These are phyloP conservation scores for Celoporthe dispersa DNA, from an alignment of 2,329 filamentous ascomycete species.

Conservation along the genomic window DNA sequence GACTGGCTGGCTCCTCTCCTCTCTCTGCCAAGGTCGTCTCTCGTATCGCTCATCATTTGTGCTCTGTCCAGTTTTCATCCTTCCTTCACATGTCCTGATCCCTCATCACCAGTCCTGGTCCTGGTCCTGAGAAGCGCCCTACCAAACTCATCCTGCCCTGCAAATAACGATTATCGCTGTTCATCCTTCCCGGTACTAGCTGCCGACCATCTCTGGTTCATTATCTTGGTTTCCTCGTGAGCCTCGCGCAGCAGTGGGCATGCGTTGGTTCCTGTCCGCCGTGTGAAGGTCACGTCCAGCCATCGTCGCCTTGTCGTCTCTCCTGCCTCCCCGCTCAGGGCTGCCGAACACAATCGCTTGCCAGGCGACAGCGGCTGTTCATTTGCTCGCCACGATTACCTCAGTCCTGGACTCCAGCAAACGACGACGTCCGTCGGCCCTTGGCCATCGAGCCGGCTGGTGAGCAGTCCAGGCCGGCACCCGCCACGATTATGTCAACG, in stretches of 20 bases:
- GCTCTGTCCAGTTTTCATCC: not conserved
- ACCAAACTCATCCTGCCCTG: not conserved
- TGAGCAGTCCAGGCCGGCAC: not conserved
- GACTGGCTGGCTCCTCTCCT: not conserved
- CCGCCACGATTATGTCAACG: slow-evolving; percentile 13
- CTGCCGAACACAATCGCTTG: not conserved
- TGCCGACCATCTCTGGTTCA: not conserved
- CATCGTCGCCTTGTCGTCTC: not conserved
- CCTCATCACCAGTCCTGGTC: not conserved
- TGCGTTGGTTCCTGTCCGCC: not conserved
- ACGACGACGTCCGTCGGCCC: not conserved
- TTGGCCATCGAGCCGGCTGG: slow-evolving; percentile 4
- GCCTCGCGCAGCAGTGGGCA: not conserved
- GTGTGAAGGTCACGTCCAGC: not conserved
- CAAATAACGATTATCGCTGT: not conserved
- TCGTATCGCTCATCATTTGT: not conserved
- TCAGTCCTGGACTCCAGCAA: not conserved
- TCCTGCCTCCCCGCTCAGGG: not conserved
- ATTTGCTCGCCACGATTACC: not conserved
- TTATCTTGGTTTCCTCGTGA: not conserved
- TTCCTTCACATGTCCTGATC: slow-evolving; percentile 3
- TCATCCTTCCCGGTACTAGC: not conserved
- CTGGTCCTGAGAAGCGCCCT: not conserved
- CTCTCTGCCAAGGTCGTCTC: not conserved
- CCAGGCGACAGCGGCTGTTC: not conserved